phyloP scores from a whole-genome alignment of 805 yeast genomes.

The Yarrowia sp. region DNA sequence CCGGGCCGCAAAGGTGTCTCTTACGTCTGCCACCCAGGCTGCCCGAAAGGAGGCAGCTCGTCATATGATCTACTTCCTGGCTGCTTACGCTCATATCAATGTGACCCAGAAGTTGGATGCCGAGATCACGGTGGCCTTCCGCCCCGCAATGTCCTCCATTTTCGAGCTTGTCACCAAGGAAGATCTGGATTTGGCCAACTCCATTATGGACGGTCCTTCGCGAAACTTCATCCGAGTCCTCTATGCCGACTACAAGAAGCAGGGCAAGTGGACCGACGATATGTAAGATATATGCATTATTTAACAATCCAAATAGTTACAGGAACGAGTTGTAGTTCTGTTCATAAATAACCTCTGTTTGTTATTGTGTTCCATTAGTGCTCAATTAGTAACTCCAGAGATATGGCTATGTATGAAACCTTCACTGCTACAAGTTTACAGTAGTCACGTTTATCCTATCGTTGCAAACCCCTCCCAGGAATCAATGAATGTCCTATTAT shows the following conservation, averaged over 20 bases:
- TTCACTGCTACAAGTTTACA: no score
- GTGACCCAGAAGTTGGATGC: constrained; percentile 49
- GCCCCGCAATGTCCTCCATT: constrained; percentile 55
- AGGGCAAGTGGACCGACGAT: constrained; percentile 68
- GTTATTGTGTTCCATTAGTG: no score
- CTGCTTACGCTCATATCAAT: constrained; percentile 55
- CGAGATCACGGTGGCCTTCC: constrained; percentile 47
- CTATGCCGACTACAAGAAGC: constrained; percentile 67
- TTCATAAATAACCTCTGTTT: no score
- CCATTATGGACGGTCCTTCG: constrained; percentile 65
- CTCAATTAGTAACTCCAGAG: no score
- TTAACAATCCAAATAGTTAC: not conserved
- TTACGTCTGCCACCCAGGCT: constrained; percentile 52
- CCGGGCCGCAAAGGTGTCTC: constrained; percentile 43
- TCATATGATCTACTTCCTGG: constrained; percentile 56
- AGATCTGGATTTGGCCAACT: constrained; percentile 61
- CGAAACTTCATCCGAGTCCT: constrained; percentile 62
- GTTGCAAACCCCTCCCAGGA: not conserved
- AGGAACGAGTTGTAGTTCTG: no score
- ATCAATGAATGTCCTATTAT: not conserved
- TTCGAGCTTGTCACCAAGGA: constrained; percentile 66
- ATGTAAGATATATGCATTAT: constrained; percentile 10
- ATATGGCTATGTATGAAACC: no score
- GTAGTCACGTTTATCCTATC: no score
- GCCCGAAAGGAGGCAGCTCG: constrained; percentile 58